Conservation (phyloP, 129 eudicot species). For the Glebionis coronaria region DNA sequence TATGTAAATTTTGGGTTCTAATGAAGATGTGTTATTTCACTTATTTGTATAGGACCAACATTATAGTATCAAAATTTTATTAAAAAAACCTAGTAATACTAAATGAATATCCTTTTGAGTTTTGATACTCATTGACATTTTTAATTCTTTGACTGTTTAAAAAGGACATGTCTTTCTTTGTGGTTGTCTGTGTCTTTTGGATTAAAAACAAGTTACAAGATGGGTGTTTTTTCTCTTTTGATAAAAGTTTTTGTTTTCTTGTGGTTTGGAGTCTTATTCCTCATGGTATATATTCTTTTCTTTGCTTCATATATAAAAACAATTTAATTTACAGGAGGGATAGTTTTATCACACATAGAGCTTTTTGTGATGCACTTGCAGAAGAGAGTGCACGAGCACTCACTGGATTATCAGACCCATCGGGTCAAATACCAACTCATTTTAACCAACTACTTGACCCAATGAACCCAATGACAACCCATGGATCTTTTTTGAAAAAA, state of each 20-base stretch:
- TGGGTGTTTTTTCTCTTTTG: constrained; percentile 25
- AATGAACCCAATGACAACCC: constrained; percentile 25
- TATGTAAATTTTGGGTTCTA: too few species aligned
- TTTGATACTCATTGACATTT: constrained; percentile 18
- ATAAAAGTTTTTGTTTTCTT: constrained; percentile 27
- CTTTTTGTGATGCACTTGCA: constrained; percentile 87
- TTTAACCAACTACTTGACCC: constrained; percentile 31
- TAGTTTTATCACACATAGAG: constrained; percentile 84
- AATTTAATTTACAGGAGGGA: constrained; percentile 55
- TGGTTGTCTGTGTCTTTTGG: constrained; percentile 29
- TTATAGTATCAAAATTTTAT: too few species aligned
- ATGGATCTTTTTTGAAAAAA: constrained; percentile 32
- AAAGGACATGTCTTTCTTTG: constrained; percentile 26
- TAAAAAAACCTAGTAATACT: not conserved
- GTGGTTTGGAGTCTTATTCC: constrained; percentile 33
- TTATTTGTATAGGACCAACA: too few species aligned
- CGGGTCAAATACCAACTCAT: constrained; percentile 36
- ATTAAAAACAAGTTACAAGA: constrained; percentile 16
- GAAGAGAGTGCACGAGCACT: constrained; percentile 69
- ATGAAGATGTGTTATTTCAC: too few species aligned
- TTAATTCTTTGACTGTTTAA: constrained; percentile 13
- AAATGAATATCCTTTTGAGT: constrained; percentile 21
- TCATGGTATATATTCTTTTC: constrained; percentile 13
- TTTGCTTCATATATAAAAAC: not conserved
- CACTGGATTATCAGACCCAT: constrained; percentile 22